Conservation (phyloP, 805 yeast genomes). For the Starmerella apicola region DNA sequence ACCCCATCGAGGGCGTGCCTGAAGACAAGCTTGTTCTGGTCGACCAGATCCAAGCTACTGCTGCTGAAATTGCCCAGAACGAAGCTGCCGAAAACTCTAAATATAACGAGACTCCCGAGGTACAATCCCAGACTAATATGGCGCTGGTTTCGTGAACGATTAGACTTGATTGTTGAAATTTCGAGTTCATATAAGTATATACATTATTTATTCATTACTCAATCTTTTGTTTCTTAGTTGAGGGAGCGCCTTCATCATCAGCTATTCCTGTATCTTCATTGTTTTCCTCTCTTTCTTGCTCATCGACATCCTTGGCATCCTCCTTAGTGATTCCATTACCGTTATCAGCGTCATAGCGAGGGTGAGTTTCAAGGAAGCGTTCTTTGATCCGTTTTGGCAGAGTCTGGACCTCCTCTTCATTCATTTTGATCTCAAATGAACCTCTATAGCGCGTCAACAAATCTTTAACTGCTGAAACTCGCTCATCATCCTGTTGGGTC, state of each 20-base stretch:
- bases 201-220: too few species aligned
- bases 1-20: constrained; percentile 29
- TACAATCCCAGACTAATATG: neutral
- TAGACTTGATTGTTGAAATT: too few species aligned
- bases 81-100: constrained; percentile 3
- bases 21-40: constrained; percentile 36
- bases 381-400: neutral
- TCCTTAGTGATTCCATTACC: too few species aligned
- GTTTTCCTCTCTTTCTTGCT: too few species aligned
- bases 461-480: constrained; percentile 36
- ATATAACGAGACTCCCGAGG: constrained; percentile 10
- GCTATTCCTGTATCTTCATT: too few species aligned
- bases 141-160: neutral
- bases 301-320: too few species aligned
- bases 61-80: constrained; percentile 8
- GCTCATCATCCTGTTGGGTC: constrained; percentile 38
- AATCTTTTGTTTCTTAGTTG: too few species aligned
- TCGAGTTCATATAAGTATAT: too few species aligned
- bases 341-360: too few species aligned
- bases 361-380: neutral
- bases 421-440: constrained; percentile 35
- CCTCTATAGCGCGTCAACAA: constrained; percentile 51
- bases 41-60: constrained; percentile 12
- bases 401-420: neutral
- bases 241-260: too few species aligned